These are phyloP conservation scores for Neonectria magnoliae DNA, from an alignment of 2,329 filamentous ascomycete species.

Conservation along the genomic window DNA sequence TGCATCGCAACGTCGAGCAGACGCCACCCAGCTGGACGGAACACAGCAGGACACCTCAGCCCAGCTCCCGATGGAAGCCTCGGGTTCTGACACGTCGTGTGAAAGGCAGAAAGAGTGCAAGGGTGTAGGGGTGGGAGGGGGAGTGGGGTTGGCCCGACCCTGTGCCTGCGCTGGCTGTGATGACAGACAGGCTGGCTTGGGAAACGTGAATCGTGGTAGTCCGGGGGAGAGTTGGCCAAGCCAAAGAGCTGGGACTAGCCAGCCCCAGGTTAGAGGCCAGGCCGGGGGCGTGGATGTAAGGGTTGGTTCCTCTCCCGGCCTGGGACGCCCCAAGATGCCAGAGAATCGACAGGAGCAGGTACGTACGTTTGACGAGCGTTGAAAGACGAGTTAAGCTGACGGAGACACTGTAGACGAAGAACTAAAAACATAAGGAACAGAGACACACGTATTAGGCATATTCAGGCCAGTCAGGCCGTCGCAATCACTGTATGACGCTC, in stretches of 20 bases:
- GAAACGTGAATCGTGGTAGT: slow-evolving; percentile 26
- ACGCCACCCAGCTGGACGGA: slow-evolving; percentile 18
- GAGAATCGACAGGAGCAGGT: slow-evolving; percentile 5
- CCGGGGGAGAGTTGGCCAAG: slow-evolving; percentile 18
- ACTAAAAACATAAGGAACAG: slow-evolving; percentile 8
- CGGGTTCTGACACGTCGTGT: slow-evolving; percentile 33
- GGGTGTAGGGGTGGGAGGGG: slow-evolving; percentile 6
- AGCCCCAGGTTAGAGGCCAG: slow-evolving; percentile 7
- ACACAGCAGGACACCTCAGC: slow-evolving; percentile 13
- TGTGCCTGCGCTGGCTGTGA: slow-evolving; percentile 9
- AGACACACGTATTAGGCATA: slow-evolving; percentile 3
- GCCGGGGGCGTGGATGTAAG: slow-evolving; percentile 8
- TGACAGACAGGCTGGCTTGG: slow-evolving; percentile 4
- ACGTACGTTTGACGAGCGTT: not conserved
- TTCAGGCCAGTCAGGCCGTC: slow-evolving; percentile 8
- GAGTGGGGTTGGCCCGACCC: slow-evolving; percentile 15
- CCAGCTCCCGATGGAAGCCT: slow-evolving; percentile 23
- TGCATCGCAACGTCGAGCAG: slow-evolving; percentile 16
- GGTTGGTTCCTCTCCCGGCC: not conserved
- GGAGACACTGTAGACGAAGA: slow-evolving; percentile 11
- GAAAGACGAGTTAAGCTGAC: slow-evolving; percentile 1
- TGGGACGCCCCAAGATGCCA: not conserved
- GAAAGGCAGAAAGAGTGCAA: slow-evolving; percentile 9
- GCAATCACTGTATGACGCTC: slow-evolving; percentile 5
- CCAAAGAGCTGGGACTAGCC: slow-evolving; percentile 16